A percentile compares a stretch with the other conserved stretches of the same genome.
Evolutionary conservation across 768 basidiomycete genomes (phyloP).

Genomic region (Boletus subparvulus): DNA sequence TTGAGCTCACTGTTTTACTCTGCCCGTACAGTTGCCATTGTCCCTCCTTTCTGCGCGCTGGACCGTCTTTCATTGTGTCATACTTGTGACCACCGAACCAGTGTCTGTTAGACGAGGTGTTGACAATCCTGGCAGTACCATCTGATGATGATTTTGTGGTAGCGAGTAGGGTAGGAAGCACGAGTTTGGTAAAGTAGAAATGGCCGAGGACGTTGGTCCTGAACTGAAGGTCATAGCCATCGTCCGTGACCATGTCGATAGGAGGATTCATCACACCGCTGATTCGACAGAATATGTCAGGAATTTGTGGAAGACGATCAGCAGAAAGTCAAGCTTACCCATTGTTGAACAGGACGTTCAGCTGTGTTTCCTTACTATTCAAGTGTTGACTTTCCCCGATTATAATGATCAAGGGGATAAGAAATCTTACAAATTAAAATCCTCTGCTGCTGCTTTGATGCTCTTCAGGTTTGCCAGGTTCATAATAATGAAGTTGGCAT

Average conservation of each 20-base stretch:
- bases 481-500: conserved; percentile 36
- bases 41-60: conserved; percentile 12
- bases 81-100: conserved; percentile 21
- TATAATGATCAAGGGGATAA: too few species aligned
- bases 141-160: conserved; percentile 33
- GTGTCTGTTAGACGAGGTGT: conserved; percentile 31
- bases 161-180: conserved; percentile 35
- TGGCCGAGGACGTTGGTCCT: conserved; percentile 40
- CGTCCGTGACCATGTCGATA: conserved; percentile 32
- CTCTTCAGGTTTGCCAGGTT: conserved; percentile 41
- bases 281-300: background rate
- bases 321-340: conserved; percentile 19
- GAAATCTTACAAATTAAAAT: conserved; percentile 34
- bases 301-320: background rate
- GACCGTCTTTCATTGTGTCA: conserved; percentile 30
- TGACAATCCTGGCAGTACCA: conserved; percentile 37
- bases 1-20: conserved; percentile 33
- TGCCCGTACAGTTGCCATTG: conserved; percentile 20
- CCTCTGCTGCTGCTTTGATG: conserved; percentile 39
- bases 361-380: conserved; percentile 18
- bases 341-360: conserved; percentile 31
- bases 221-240: conserved; percentile 44
- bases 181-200: conserved; percentile 36
- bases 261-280: conserved; percentile 36
- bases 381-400: background rate